Evolutionary conservation across 1,284 basidiomycete genomes (phyloP).

Genomic region (Moesziomyces antarcticus): DNA sequence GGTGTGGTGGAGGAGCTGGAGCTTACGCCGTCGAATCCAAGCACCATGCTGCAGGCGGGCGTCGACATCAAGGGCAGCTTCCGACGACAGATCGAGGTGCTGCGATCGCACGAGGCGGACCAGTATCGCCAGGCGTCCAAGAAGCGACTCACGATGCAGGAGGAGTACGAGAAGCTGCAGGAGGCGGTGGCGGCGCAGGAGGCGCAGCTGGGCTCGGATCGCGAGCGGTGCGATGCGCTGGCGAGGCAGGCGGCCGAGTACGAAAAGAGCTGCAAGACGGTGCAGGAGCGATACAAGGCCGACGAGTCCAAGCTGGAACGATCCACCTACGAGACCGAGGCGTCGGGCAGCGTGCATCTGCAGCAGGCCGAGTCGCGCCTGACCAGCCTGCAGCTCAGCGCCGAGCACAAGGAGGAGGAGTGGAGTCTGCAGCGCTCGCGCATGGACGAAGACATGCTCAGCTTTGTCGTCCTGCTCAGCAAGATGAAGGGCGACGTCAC

Average conservation of each 20-base stretch:
- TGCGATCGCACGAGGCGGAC: conserved; percentile 45
- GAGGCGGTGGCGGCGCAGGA: conserved; percentile 40
- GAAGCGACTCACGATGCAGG: conserved; percentile 52
- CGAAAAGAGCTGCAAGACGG: conserved; percentile 52
- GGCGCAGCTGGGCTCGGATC: conserved; percentile 34
- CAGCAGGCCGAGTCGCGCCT: conserved; percentile 46
- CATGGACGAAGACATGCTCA: conserved; percentile 56
- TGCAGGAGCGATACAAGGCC: conserved; percentile 49
- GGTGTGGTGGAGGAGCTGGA: conserved; percentile 52
- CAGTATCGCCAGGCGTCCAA: conserved; percentile 48
- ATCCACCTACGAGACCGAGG: conserved; percentile 49
- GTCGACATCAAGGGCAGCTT: conserved; percentile 52
- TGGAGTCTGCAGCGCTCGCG: conserved; percentile 41
- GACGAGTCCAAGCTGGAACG: conserved; percentile 46
- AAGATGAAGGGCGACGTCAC: conserved; percentile 55
- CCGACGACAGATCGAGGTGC: conserved; percentile 43
- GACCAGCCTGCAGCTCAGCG: conserved; percentile 43
- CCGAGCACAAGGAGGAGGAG: conserved; percentile 51
- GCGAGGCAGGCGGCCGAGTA: conserved; percentile 41
- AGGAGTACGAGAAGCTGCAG: conserved; percentile 52
- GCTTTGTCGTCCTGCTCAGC: conserved; percentile 48
- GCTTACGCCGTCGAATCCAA: conserved; percentile 40
- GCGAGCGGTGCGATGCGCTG: conserved; percentile 37
- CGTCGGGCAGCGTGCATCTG: conserved; percentile 43
- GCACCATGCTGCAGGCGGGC: conserved; percentile 57